Evolutionary conservation across 108 stramenopile species (phyloP).

Genomic region (Seminavis robusta): DNA sequence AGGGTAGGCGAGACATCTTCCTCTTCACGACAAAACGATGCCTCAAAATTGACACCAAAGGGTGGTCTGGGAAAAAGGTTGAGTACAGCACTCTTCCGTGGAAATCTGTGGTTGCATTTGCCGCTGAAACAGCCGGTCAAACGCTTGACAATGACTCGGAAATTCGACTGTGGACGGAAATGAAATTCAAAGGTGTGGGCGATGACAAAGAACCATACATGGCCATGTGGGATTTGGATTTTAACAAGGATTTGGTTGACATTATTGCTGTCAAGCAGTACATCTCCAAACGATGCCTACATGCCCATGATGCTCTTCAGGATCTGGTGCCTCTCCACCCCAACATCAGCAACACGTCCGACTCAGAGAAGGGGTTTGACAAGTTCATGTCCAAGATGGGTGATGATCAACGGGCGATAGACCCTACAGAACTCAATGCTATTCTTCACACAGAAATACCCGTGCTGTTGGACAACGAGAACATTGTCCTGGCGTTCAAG

Average conservation of each 20-base stretch:
- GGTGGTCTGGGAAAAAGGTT: slow-evolving; percentile 49
- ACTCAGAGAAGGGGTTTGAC: slow-evolving; percentile 23
- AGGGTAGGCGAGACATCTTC: slow-evolving; percentile 49
- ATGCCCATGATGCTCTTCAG: no score
- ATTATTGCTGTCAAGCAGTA: no score
- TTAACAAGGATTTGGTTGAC: no score
- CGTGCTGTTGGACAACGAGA: no score
- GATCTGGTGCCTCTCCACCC: no score
- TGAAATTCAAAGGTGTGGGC: slow-evolving; percentile 38
- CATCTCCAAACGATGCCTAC: no score
- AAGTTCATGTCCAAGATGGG: slow-evolving; percentile 53
- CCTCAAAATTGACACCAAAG: slow-evolving; percentile 56
- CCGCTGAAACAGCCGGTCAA: slow-evolving; percentile 42
- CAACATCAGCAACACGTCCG: no score
- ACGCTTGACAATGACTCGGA: slow-evolving; percentile 55
- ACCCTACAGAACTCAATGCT: no score
- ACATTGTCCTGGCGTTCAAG: no score
- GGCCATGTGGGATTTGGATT: no score
- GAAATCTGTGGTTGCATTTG: slow-evolving; percentile 44
- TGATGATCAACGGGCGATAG: slow-evolving; percentile 46
- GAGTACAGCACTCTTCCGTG: slow-evolving; percentile 55
- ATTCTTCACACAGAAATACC: no score
- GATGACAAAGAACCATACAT: no score
- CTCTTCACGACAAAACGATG: slow-evolving; percentile 53
- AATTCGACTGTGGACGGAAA: slow-evolving; percentile 52